phyloP scores from a whole-genome alignment of 129 eudicot genomes.

The Helianthus annuus region DNA sequence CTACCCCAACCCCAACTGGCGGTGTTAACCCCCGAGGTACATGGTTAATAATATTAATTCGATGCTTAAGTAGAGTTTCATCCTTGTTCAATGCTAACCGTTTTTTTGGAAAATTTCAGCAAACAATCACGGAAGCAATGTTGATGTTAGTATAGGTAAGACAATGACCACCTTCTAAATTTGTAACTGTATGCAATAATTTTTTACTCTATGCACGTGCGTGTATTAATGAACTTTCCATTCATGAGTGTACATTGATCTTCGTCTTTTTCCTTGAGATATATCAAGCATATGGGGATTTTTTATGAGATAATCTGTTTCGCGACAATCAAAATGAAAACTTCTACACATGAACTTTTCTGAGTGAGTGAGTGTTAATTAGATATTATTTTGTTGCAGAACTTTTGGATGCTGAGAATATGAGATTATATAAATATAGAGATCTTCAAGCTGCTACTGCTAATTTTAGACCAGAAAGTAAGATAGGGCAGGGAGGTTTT shows the following conservation, averaged over 20 bases:
- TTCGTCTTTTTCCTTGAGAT: neutral
- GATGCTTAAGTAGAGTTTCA: neutral
- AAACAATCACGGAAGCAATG: slow-evolving; percentile 19
- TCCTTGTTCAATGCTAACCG: neutral
- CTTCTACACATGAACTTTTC: neutral
- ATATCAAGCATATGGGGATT: neutral
- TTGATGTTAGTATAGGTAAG: slow-evolving; percentile 24
- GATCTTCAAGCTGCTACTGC: slow-evolving; percentile 62
- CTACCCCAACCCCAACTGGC: slow-evolving; percentile 18
- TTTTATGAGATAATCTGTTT: neutral
- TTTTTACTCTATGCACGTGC: neutral
- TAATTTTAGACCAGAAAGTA: slow-evolving; percentile 53
- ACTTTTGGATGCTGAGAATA: slow-evolving; percentile 52
- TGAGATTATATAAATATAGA: slow-evolving; percentile 54
- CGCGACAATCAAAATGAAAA: neutral
- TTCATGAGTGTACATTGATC: neutral
- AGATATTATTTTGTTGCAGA: slow-evolving; percentile 45
- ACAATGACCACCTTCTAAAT: neutral
- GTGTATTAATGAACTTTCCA: neutral
- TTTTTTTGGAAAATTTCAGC: slow-evolving; percentile 17
- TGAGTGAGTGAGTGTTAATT: slow-evolving; percentile 3
- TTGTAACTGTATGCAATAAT: neutral
- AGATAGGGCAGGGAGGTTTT: slow-evolving; percentile 92
- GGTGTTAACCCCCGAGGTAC: slow-evolving; percentile 58
- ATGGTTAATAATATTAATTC: neutral